Conservation (phyloP, 192 early-diverging fungal genomes). For the Linnemannia schmuckeri region DNA sequence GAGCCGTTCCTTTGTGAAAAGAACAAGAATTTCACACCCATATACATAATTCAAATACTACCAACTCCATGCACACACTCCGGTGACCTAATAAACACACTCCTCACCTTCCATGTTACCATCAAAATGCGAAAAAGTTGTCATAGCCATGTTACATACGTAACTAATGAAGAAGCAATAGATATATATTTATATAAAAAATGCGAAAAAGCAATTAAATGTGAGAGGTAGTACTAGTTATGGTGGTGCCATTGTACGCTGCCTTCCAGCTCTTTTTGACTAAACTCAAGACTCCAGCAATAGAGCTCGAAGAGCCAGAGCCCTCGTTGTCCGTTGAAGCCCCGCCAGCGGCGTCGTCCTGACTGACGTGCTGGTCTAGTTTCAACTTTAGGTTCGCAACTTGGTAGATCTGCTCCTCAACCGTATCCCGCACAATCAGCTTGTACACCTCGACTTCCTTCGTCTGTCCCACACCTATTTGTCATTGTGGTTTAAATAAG, state of each 20-base stretch:
- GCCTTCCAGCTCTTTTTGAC: constrained; percentile 45
- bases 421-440: constrained; percentile 73
- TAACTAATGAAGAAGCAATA: not conserved
- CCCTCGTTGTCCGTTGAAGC: not conserved
- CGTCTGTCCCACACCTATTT: constrained; percentile 81
- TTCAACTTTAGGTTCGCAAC: constrained; percentile 72
- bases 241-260: not conserved
- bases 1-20: not conserved
- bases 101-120: too few species aligned
- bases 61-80: not conserved
- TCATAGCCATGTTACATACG: too few species aligned
- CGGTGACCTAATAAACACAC: too few species aligned
- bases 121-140: too few species aligned
- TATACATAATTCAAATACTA: not conserved
- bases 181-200: not conserved
- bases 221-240: not conserved
- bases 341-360: constrained; percentile 16
- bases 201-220: not conserved
- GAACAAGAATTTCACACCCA: not conserved
- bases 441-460: constrained; percentile 83
- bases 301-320: constrained; percentile 44
- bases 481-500: not conserved
- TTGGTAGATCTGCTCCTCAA: constrained; percentile 79
- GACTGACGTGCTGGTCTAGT: constrained; percentile 65
- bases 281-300: constrained; percentile 52